Evolutionary conservation across 2,329 filamentous ascomycete species (phyloP).

Genomic region (Amauroascus verrucosus): DNA sequence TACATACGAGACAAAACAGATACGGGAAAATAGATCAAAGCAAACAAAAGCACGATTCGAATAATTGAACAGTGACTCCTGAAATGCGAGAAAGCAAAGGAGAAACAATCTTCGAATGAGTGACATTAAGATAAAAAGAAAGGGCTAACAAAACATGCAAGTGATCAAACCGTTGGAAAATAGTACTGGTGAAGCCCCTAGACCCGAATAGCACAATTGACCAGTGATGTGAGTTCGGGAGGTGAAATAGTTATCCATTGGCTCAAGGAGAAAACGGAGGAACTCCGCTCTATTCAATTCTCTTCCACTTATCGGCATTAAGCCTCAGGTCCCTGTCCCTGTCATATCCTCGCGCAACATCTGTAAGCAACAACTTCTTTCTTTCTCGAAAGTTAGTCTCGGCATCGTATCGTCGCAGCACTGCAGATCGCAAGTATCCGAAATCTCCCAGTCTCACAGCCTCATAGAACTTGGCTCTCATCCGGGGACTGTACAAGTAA

Average conservation of each 20-base stretch:
- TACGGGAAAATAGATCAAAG: not conserved
- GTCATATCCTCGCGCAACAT: conserved; percentile 51
- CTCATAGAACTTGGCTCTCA: conserved; percentile 61
- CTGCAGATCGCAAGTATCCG: conserved; percentile 52
- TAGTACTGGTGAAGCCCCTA: not conserved
- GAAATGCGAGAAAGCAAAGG: conserved; percentile 1
- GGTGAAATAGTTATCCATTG: not conserved
- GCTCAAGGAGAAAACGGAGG: not conserved
- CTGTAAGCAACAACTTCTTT: conserved; percentile 44
- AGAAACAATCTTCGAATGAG: not conserved
- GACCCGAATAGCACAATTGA: not conserved
- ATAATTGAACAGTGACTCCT: not conserved
- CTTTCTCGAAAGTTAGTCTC: conserved; percentile 51
- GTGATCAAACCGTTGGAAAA: conserved; percentile 7
- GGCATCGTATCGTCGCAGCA: conserved; percentile 48
- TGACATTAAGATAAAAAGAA: not conserved
- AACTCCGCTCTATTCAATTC: conserved; percentile 37
- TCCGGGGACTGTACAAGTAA: conserved; percentile 69
- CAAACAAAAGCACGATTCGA: not conserved
- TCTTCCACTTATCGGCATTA: conserved; percentile 44
- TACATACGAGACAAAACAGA: not conserved
- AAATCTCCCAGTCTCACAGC: conserved; percentile 59
- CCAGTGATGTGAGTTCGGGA: not conserved
- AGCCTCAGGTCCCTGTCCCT: conserved; percentile 38
- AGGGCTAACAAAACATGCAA: not conserved